A percentile compares a stretch with the other conserved stretches of the same genome.
These are phyloP conservation scores for Hirsutella minnesotensis DNA, from an alignment of 2,329 filamentous ascomycete genomes.

Conservation along the genomic window DNA sequence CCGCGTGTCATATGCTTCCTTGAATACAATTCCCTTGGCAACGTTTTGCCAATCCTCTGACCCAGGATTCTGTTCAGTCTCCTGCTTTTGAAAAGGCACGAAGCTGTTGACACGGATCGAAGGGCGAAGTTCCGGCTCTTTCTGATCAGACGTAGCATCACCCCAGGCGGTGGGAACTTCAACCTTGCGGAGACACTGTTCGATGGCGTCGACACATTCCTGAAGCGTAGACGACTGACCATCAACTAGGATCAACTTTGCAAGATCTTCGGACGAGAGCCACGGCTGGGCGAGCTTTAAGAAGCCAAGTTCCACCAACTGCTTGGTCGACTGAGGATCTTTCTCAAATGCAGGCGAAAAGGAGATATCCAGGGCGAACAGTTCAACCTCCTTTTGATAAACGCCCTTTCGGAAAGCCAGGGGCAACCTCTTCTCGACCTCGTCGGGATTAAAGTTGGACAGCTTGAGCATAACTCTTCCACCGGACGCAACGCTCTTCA, in stretches of 20 bases:
- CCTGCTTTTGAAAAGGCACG: constrained; percentile 62
- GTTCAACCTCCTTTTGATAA: constrained; percentile 54
- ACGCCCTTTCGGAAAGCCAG: constrained; percentile 58
- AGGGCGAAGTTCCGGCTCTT: constrained; percentile 40
- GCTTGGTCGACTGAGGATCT: constrained; percentile 49
- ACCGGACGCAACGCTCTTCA: constrained; percentile 56
- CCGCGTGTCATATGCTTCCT: constrained; percentile 78
- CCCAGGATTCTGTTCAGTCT: constrained; percentile 51
- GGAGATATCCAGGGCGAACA: constrained; percentile 66
- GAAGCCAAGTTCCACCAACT: constrained; percentile 73
- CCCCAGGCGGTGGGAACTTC: constrained; percentile 75
- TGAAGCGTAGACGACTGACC: constrained; percentile 36
- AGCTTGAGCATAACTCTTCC: constrained; percentile 67
- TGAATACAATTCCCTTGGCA: constrained; percentile 83
- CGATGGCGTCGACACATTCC: constrained; percentile 55
- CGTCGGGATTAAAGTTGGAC: constrained; percentile 72
- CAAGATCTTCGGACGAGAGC: constrained; percentile 46
- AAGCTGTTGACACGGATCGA: constrained; percentile 74
- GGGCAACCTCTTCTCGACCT: constrained; percentile 78
- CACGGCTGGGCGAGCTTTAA: constrained; percentile 63
- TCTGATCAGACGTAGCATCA: constrained; percentile 44
- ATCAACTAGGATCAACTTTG: constrained; percentile 52
- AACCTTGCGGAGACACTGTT: constrained; percentile 57
- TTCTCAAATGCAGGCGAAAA: constrained; percentile 56
- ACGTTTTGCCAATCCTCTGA: constrained; percentile 71